phyloP scores from a whole-genome alignment of 164 flowering plant species.

The Kalanchoe fedtschenkoi region DNA sequence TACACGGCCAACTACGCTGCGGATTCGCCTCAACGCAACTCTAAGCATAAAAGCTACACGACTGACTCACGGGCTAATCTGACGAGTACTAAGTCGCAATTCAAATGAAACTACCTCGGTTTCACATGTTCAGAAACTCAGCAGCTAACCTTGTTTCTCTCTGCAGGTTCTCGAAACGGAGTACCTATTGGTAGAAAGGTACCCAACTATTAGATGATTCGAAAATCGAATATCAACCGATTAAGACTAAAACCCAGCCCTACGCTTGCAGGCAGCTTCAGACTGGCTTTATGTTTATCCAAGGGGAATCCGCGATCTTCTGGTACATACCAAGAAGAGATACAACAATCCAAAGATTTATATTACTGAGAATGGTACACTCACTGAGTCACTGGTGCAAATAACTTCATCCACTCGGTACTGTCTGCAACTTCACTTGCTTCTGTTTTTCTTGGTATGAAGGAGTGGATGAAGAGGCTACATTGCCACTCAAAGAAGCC shows the following conservation, averaged over 20 bases:
- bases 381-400: background rate
- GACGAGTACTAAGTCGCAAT: conserved; percentile 6
- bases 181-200: conserved; percentile 23
- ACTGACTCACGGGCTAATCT: conserved; percentile 14
- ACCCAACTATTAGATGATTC: no score
- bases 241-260: background rate
- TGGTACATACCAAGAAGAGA: conserved; percentile 16
- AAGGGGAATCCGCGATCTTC: conserved; percentile 19
- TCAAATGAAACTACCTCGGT: background rate
- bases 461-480: conserved; percentile 3
- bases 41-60: conserved; percentile 7
- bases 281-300: conserved; percentile 25
- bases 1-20: conserved; percentile 25
- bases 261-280: conserved; percentile 19
- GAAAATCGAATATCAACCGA: no score
- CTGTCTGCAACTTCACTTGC: background rate
- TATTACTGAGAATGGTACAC: conserved; percentile 32
- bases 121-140: no score
- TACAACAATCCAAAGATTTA: conserved; percentile 27
- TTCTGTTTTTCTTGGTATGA: background rate
- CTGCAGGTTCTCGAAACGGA: no score
- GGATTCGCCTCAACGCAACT: conserved; percentile 1
- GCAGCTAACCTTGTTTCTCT: no score
- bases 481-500: conserved; percentile 15
- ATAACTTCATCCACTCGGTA: no score